Conservation (phyloP, 495 filamentous ascomycete genomes). For the Tricharina praecox region DNA sequence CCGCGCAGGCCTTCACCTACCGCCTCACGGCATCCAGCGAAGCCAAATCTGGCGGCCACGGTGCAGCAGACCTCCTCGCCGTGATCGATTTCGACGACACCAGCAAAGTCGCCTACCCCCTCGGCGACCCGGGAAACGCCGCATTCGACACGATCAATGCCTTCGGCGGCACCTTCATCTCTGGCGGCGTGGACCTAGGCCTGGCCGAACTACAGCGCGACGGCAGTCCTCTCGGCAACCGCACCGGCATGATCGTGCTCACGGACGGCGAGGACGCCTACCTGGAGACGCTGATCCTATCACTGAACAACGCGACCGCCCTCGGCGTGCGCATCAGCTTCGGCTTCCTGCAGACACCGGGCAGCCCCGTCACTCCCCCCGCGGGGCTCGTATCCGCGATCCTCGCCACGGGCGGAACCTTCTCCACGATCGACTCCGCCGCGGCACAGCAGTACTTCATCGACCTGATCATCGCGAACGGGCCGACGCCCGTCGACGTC, state of each 20-base stretch:
- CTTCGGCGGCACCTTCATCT: not conserved
- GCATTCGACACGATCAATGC: not conserved
- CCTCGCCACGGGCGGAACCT: not conserved
- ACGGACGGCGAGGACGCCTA: not conserved
- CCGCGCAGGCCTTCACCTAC: not conserved
- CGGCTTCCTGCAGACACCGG: not conserved
- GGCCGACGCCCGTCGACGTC: not conserved
- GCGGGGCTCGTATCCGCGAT: not conserved
- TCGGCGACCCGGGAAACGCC: not conserved
- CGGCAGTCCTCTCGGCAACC: not conserved
- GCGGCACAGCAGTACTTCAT: conserved; percentile 1
- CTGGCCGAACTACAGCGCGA: not conserved
- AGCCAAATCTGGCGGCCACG: too few relatives aligned
- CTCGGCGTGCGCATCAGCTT: not conserved
- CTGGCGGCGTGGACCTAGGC: not conserved
- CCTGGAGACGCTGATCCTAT: not conserved
- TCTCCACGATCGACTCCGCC: not conserved
- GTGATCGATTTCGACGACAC: not conserved
- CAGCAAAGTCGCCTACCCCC: not conserved
- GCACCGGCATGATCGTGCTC: not conserved
- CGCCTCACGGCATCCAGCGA: not conserved
- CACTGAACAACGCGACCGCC: not conserved
- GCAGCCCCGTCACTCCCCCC: not conserved
- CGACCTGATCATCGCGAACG: conserved; percentile 7
- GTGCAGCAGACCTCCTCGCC: not conserved